These are phyloP conservation scores for Lactarius indigo DNA, from an alignment of 768 basidiomycete genomes.

Conservation along the genomic window DNA sequence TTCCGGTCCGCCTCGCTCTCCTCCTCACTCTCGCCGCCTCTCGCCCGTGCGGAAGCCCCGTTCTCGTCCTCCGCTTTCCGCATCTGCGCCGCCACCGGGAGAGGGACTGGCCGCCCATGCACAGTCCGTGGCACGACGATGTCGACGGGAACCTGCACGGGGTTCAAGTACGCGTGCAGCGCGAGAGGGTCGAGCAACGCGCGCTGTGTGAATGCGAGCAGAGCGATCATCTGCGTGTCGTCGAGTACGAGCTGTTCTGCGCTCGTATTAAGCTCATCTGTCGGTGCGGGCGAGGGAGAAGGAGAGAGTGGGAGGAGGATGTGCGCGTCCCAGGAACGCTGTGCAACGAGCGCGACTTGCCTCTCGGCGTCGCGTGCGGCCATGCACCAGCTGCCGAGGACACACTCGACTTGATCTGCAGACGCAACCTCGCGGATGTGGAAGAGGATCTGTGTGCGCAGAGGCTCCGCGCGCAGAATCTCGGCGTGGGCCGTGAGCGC, in stretches of 20 bases:
- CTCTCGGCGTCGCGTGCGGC: constrained; percentile 70
- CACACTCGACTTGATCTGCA: constrained; percentile 47
- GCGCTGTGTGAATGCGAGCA: constrained; percentile 51
- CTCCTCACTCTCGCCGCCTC: constrained; percentile 53
- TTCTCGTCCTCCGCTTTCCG: constrained; percentile 36
- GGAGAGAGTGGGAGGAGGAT: constrained; percentile 19
- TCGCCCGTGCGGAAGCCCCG: constrained; percentile 35
- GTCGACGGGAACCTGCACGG: constrained; percentile 44
- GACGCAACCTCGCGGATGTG: constrained; percentile 49
- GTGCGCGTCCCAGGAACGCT: constrained; percentile 51
- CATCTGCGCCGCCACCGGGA: constrained; percentile 24
- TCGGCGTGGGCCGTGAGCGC: constrained; percentile 60
- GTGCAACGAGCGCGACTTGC: constrained; percentile 48
- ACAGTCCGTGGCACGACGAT: constrained; percentile 33
- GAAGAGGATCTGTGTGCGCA: constrained; percentile 47
- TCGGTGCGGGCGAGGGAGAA: not conserved
- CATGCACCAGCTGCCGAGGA: constrained; percentile 73
- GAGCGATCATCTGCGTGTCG: constrained; percentile 32
- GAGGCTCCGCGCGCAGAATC: constrained; percentile 53
- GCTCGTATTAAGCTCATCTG: not conserved
- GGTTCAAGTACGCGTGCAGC: constrained; percentile 60
- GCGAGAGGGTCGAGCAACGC: constrained; percentile 59
- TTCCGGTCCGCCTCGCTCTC: constrained; percentile 68
- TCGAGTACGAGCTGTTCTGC: constrained; percentile 34
- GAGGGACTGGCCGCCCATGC: constrained; percentile 33